Percentiles rank a stretch among this genome's conserved stretches.
phyloP scores from a whole-genome alignment of 2,329 filamentous ascomycete species.

The Alternaria gaisen region DNA sequence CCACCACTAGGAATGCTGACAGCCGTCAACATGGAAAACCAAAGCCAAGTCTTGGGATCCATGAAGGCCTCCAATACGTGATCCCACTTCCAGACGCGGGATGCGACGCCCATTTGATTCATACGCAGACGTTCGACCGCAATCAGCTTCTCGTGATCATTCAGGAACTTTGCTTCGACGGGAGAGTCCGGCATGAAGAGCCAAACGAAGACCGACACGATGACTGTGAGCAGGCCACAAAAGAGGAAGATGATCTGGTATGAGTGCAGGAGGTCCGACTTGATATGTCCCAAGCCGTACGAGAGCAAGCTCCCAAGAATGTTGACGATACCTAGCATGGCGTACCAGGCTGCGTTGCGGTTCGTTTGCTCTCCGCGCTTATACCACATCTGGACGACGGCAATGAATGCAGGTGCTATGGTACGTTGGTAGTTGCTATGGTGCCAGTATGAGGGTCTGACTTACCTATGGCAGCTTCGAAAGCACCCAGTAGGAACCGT shows the following conservation, averaged over 20 bases:
- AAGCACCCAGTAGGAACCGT: too few relatives aligned
- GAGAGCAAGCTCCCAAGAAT: conserved; percentile 65
- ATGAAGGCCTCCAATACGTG: conserved; percentile 63
- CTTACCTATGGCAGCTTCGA: too few relatives aligned
- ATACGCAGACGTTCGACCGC: conserved; percentile 63
- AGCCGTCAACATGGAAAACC: conserved; percentile 57
- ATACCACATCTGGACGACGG: conserved; percentile 64
- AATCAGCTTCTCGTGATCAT: conserved; percentile 64
- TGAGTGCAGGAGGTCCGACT: conserved; percentile 54
- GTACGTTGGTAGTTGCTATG: too few relatives aligned
- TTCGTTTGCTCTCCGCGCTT: conserved; percentile 66
- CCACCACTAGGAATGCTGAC: conserved; percentile 64
- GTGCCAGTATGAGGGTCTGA: too few relatives aligned
- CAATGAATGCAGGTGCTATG: not conserved
- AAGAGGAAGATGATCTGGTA: conserved; percentile 51
- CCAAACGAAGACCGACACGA: conserved; percentile 60
- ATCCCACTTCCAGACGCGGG: conserved; percentile 60
- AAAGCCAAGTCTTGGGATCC: conserved; percentile 66
- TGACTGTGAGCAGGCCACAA: conserved; percentile 58
- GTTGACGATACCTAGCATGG: conserved; percentile 68
- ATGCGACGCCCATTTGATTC: conserved; percentile 55
- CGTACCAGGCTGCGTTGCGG: conserved; percentile 67
- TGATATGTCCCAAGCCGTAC: conserved; percentile 67
- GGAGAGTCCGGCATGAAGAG: conserved; percentile 71
- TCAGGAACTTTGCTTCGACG: conserved; percentile 66